Percentiles rank a stretch among this genome's conserved stretches.
phyloP scores from a whole-genome alignment of 1,139 yeast genomes.

The Sugiyamaella pinicola region DNA sequence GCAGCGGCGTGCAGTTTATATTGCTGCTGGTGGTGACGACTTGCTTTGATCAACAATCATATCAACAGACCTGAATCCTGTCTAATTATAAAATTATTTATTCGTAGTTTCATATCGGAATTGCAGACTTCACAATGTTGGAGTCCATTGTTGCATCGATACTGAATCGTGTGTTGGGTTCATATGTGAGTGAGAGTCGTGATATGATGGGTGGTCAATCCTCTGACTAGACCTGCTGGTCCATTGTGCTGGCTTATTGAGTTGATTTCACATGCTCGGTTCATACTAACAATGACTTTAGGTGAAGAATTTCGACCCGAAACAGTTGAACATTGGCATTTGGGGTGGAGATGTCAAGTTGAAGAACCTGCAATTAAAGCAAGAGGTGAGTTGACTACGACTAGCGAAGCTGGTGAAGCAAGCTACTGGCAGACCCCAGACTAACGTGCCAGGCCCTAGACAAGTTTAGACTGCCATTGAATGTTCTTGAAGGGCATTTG shows the following conservation, averaged over 20 bases:
- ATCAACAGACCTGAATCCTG: neutral
- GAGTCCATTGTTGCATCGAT: constrained; percentile 58
- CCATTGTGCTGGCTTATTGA: too few species aligned
- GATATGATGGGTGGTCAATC: neutral
- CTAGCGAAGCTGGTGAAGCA: too few species aligned
- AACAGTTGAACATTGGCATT: constrained; percentile 90
- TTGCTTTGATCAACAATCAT: neutral
- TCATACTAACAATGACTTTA: constrained; percentile 42
- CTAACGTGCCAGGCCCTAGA: constrained; percentile 62
- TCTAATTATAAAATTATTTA: neutral
- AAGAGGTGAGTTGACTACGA: constrained; percentile 54
- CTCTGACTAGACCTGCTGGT: too few species aligned
- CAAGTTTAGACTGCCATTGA: constrained; percentile 78
- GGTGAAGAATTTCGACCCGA: constrained; percentile 94
- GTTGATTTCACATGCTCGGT: too few species aligned
- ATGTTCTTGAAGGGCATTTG: constrained; percentile 87
- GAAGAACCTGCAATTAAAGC: constrained; percentile 70
- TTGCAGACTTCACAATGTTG: constrained; percentile 45
- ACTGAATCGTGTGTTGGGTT: constrained; percentile 51
- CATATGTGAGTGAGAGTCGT: constrained; percentile 6
- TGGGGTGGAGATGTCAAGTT: constrained; percentile 98
- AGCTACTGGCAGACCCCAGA: neutral
- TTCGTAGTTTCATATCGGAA: neutral
- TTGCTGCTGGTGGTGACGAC: neutral
- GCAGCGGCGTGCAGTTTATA: neutral